Conservation (phyloP, 345 rosid species). For the Orychophragmus violaceus region DNA sequence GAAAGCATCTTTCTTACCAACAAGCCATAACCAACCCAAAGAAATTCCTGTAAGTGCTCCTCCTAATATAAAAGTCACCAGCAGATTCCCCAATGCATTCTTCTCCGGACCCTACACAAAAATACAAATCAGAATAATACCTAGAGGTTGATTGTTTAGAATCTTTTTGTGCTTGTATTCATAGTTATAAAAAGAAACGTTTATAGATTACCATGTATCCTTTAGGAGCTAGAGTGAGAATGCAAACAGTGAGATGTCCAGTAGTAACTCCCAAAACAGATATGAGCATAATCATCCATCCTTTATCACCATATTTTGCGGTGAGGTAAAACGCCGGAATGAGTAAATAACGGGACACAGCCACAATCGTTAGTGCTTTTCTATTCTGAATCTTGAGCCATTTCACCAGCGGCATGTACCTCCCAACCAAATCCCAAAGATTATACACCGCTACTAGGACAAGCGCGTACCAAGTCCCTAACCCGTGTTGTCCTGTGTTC, state of each 20-base stretch:
- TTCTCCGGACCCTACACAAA: conserved; percentile 81
- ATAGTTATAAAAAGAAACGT: neutral
- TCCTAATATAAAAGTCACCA: conserved; percentile 42
- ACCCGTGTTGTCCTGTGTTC: neutral
- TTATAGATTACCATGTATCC: conserved; percentile 31
- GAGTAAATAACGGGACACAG: conserved; percentile 56
- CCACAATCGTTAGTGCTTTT: conserved; percentile 45
- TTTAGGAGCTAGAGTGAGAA: conserved; percentile 73
- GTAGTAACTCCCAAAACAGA: conserved; percentile 70
- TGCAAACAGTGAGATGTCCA: conserved; percentile 82
- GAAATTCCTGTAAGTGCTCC: conserved; percentile 49
- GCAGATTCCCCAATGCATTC: conserved; percentile 82
- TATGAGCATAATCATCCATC: conserved; percentile 80
- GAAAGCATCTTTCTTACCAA: conserved; percentile 47
- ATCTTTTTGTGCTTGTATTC: neutral
- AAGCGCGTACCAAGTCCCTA: conserved; percentile 62
- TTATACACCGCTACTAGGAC: conserved; percentile 67
- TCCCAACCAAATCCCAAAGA: conserved; percentile 55
- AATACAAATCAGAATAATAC: neutral
- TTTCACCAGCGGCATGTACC: conserved; percentile 53
- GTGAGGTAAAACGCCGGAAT: conserved; percentile 88
- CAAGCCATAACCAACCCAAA: conserved; percentile 84
- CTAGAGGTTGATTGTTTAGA: neutral
- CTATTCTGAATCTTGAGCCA: conserved; percentile 63
- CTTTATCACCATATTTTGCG: conserved; percentile 77